Percentiles rank a stretch among this genome's conserved stretches.
Conservation (phyloP, 129 eudicot genomes). For the Artemisia tridentata region DNA sequence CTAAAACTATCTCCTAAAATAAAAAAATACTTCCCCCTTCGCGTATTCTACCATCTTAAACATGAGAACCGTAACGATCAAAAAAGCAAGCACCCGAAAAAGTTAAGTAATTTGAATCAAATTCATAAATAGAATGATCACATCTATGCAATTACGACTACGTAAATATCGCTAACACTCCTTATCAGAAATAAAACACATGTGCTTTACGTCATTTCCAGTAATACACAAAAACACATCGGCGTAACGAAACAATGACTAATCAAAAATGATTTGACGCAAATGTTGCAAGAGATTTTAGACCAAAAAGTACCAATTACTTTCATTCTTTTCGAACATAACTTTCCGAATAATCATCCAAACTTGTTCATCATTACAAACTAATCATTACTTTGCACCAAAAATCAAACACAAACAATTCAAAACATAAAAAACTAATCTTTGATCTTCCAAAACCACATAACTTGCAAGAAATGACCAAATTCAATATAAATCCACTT, state of each 20-base stretch:
- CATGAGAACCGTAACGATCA: slow-evolving; percentile 5
- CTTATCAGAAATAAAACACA: no score
- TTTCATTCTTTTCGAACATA: neutral
- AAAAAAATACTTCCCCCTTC: slow-evolving; percentile 5
- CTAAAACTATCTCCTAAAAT: neutral
- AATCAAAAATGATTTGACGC: neutral
- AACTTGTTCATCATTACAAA: slow-evolving; percentile 7
- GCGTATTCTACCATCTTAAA: slow-evolving; percentile 4
- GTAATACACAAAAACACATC: neutral
- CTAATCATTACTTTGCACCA: neutral
- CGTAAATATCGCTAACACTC: no score
- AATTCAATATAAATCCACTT: neutral
- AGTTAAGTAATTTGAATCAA: neutral
- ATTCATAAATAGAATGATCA: slow-evolving; percentile 2
- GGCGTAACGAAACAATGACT: neutral
- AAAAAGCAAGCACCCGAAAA: neutral
- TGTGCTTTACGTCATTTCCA: no score
- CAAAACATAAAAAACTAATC: slow-evolving; percentile 12
- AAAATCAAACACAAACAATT: neutral
- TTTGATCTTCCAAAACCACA: slow-evolving; percentile 24
- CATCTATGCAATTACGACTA: neutral
- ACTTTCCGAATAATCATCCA: neutral
- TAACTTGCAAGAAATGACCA: neutral
- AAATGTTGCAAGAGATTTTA: slow-evolving; percentile 5
- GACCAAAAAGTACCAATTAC: neutral